Base-by-base conservation (phyloP, 306 rosid species). In the Quillaja saponaria region DNA sequence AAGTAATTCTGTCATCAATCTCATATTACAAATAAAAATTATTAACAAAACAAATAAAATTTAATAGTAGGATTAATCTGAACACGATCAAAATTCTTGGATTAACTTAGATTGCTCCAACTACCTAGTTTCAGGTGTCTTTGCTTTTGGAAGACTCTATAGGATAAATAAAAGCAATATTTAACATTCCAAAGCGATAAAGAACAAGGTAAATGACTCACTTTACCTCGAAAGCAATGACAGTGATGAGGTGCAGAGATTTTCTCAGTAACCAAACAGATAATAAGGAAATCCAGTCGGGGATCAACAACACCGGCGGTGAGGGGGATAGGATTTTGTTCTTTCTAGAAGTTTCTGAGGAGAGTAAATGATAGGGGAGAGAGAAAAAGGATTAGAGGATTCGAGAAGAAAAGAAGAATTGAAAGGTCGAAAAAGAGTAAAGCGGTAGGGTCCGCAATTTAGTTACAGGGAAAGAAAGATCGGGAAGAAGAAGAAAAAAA, bases 321-420 rank as follows among this genome's bases (percentile, higher is more conserved):
- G 46, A 28, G 13, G 20, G 67, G 44, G 73, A 48, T 63, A 37
- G 61, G 67, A 34, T 75, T 72, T 47, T 54, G 78, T 64, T 68
- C 82, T 66, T 91, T 88, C 96, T 84, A 88, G 98, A 88, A 91
- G 85, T 74, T 88, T 88, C 95, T 38, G 65, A 58, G 16, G 63
- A 50, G 66, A 51, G 55, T 64, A 47, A 71, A 68, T 28, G 71
- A 78, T 37, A 61, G 57, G 16, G 55, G 49, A 55, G 59, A 47
- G 64, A 63, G 42, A 64, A 49, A 34, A 55, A n/a, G 16, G 58
- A 60, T 58, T 45, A 77, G 90, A 55, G 84, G 76, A 66, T 80
- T 82, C 76, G 55, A 82, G 87, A 86, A 78, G 62, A 82, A 82
- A 74, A 78, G 45, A 41, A 55, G 47, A 48, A 7, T 2, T 48